Evolutionary conservation across 805 yeast genomes (phyloP), one percentile per base, ranked within the genome.

Genomic region (Schwanniomyces pseudopolymorphus): DNA sequence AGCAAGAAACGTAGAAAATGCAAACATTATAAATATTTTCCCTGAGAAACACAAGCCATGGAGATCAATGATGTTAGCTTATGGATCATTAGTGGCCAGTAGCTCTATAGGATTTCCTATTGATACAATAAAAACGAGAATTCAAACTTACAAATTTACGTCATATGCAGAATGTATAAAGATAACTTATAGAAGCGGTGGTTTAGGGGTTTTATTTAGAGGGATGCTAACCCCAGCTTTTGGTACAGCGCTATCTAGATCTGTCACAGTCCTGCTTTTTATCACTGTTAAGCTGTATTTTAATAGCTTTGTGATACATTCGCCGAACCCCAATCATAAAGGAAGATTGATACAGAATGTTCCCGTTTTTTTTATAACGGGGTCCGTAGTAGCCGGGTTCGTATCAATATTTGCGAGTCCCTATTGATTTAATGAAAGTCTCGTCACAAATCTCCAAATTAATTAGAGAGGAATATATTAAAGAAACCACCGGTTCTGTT

Each of bases 361-460:
- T 17, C 76, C 83, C 28, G 57, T 74, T 24, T 57, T 74, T 20
- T 67, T 78, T 39, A 40, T 65, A 1, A 69, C 89, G 1, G 94
- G 92, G 3, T 63, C 76, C 2, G 51, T 77, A 0, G 78, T 89
- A 0, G 92, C 91, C 5, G 75, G 76, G 5, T 54, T 68, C 4
- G 77, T 84, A 17, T 72, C 85, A 3, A 26, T 72, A 4, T 77
- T 80, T 57, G 83, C 86, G 2, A 83, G 88, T 51, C 94, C 94
- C 94, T 3, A 85, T 86, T 59, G 94, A 86, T 60, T 76, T 85
- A 64, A 79, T 87, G 37, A 87, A 87, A 61, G 70, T 85, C 14
- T 84, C 83, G 44, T 84, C 88, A 36, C 94, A 86, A 61, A 77
- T 86, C 31, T 83, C 72, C 24, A 46, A 68, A 10, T 57, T 77